A percentile compares a stretch with the other conserved stretches of the same genome.
Conservation (phyloP, 2,329 filamentous ascomycete genomes). For the Phialophora verrucosa region DNA sequence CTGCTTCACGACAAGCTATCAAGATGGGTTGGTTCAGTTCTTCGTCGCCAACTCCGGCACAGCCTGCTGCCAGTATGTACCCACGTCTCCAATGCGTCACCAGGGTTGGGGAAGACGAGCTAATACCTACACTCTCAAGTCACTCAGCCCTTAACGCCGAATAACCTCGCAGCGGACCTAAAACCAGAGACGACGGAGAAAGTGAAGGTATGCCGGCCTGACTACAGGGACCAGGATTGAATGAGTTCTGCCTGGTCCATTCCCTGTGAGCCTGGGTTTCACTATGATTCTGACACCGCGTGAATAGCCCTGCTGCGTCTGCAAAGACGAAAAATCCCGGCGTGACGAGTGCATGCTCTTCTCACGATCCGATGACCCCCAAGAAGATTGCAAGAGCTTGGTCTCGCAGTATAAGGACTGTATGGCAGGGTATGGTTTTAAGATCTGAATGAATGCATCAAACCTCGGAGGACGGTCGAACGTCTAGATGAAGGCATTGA, state of each 20-base stretch:
- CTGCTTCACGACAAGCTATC: background rate
- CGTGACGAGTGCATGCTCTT: conserved; percentile 99
- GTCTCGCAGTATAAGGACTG: conserved; percentile 87
- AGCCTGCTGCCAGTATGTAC: conserved; percentile 29
- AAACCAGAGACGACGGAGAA: conserved; percentile 34
- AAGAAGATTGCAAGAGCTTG: conserved; percentile 79
- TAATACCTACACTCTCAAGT: conserved; percentile 5
- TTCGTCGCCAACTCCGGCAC: conserved; percentile 31
- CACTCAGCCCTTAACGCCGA: conserved; percentile 27
- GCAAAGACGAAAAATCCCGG: conserved; percentile 88
- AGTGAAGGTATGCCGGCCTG: conserved; percentile 35
- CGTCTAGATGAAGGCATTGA: background rate
- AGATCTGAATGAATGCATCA: conserved; percentile 48
- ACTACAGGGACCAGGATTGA: background rate
- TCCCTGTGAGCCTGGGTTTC: background rate
- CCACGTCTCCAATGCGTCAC: background rate
- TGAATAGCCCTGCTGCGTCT: conserved; percentile 89
- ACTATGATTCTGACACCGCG: conserved; percentile 15
- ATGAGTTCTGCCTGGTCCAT: background rate
- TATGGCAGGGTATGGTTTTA: conserved; percentile 93
- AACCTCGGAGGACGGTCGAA: background rate
- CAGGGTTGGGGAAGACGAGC: background rate
- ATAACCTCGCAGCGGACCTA: conserved; percentile 28
- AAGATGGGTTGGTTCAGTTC: conserved; percentile 35
- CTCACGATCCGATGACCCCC: conserved; percentile 80